phyloP scores from a whole-genome alignment of 2,329 filamentous ascomycete genomes.

The Aspergillus sp. region DNA sequence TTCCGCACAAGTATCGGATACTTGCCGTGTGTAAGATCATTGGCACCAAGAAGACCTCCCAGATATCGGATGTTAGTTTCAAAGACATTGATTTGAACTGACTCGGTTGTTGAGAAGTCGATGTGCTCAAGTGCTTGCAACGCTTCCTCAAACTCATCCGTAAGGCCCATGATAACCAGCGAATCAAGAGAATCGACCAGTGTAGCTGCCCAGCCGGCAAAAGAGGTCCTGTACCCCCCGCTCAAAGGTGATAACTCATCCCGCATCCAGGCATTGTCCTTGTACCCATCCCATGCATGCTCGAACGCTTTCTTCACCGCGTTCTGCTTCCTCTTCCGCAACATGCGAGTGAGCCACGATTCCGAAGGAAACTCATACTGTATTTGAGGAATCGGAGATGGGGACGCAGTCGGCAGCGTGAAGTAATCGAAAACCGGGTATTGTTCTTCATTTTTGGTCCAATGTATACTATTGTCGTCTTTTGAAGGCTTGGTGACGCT shows the following conservation, averaged over 20 bases:
- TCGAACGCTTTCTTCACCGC: slow-evolving; percentile 73
- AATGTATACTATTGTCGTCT: slow-evolving; percentile 52
- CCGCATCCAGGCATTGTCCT: slow-evolving; percentile 74
- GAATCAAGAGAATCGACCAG: slow-evolving; percentile 81
- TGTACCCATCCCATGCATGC: slow-evolving; percentile 82
- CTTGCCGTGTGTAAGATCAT: slow-evolving; percentile 75
- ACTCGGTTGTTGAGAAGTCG: slow-evolving; percentile 74
- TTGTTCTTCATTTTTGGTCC: slow-evolving; percentile 69
- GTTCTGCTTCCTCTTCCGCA: slow-evolving; percentile 63
- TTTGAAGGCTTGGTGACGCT: slow-evolving; percentile 10
- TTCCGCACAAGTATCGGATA: slow-evolving; percentile 73
- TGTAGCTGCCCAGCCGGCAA: slow-evolving; percentile 88
- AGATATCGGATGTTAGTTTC: slow-evolving; percentile 91
- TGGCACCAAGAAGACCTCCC: slow-evolving; percentile 80
- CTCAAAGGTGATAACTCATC: slow-evolving; percentile 81
- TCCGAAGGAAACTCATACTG: slow-evolving; percentile 72
- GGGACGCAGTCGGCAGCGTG: slow-evolving; percentile 67
- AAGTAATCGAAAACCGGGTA: slow-evolving; percentile 75
- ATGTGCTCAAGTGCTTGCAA: slow-evolving; percentile 68
- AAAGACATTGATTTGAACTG: slow-evolving; percentile 76
- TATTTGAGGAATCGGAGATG: slow-evolving; percentile 71
- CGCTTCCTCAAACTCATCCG: slow-evolving; percentile 76
- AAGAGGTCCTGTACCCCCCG: slow-evolving; percentile 71
- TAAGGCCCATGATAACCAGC: slow-evolving; percentile 79
- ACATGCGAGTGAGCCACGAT: slow-evolving; percentile 56